Percentiles rank a stretch among this genome's conserved stretches.
phyloP scores from a whole-genome alignment of 1,284 basidiomycete genomes.

The Blastosporella zonata region DNA sequence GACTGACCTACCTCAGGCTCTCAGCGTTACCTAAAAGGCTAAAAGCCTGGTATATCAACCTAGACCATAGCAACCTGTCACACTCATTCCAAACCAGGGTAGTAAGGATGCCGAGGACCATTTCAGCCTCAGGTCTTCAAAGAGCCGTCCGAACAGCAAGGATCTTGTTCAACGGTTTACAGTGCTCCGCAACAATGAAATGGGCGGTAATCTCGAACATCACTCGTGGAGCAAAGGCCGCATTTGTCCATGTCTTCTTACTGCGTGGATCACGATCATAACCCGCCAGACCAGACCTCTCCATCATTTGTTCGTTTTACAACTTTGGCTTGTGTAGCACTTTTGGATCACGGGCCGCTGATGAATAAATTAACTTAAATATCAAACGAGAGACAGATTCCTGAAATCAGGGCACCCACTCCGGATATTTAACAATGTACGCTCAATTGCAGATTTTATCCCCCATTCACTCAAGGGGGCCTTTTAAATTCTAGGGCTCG shows the following conservation, averaged over 20 bases:
- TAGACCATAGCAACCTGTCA: neutral
- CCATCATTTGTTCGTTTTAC: conserved; percentile 22
- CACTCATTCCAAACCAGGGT: conserved; percentile 1
- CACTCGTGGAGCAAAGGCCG: conserved; percentile 16
- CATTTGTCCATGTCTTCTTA: conserved; percentile 19
- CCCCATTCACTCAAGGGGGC: neutral
- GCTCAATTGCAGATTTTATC: neutral
- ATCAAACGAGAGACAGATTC: conserved; percentile 11
- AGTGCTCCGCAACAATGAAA: conserved; percentile 16
- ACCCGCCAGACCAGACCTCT: conserved; percentile 16
- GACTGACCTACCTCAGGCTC: too few species aligned
- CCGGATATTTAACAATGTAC: conserved; percentile 16
- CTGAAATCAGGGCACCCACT: conserved; percentile 13
- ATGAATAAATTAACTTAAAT: conserved; percentile 18
- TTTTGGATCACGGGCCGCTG: conserved; percentile 21
- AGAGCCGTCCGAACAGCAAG: conserved; percentile 18
- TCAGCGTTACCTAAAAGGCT: too few species aligned
- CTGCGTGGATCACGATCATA: conserved; percentile 17
- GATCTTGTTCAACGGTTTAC: conserved; percentile 16
- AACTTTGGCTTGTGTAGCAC: conserved; percentile 11
- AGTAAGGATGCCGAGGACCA: neutral
- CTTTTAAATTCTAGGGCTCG: conserved; percentile 5
- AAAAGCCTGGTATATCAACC: too few species aligned
- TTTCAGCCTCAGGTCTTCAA: neutral
- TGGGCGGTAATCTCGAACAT: conserved; percentile 11